Conservation (phyloP, 1,139 yeast species). For the Diutina catenulata region DNA sequence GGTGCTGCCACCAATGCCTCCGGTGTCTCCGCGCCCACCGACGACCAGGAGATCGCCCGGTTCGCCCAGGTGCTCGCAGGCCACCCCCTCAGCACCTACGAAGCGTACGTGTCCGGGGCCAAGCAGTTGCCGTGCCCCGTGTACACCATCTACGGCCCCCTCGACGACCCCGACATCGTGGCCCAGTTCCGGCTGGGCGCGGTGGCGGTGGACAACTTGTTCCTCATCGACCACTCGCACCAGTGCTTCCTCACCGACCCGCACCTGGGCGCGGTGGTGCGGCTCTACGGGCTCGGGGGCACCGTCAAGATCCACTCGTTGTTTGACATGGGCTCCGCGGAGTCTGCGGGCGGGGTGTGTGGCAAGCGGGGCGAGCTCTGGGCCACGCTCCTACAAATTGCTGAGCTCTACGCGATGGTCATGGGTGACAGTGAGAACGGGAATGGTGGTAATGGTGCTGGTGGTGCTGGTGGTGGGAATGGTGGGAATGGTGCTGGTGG, state of each 20-base stretch:
- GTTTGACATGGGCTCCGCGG: slow-evolving; percentile 52
- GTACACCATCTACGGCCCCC: slow-evolving; percentile 64
- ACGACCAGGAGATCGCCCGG: neutral
- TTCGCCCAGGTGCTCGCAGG: neutral
- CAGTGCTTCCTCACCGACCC: slow-evolving; percentile 24
- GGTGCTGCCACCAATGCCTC: too few relatives aligned
- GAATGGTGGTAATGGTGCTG: neutral
- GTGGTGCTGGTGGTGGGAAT: too few relatives aligned
- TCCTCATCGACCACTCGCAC: slow-evolving; percentile 47
- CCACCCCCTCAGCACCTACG: slow-evolving; percentile 8
- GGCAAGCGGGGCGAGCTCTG: slow-evolving; percentile 72
- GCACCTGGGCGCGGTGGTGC: slow-evolving; percentile 32
- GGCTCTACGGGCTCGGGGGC: slow-evolving; percentile 65
- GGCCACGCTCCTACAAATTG: slow-evolving; percentile 63
- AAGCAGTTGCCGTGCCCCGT: slow-evolving; percentile 47
- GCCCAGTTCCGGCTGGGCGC: slow-evolving; percentile 47
- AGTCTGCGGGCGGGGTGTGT: slow-evolving; percentile 12
- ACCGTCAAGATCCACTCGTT: slow-evolving; percentile 54
- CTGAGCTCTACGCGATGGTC: slow-evolving; percentile 30
- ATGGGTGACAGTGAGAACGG: neutral
- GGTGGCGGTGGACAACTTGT: slow-evolving; percentile 42
- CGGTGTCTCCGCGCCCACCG: too few relatives aligned
- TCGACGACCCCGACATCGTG: slow-evolving; percentile 61
- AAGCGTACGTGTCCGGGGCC: slow-evolving; percentile 38
- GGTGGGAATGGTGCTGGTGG: too few relatives aligned